Percentiles rank a stretch among this genome's conserved stretches.
Conservation (phyloP, 345 rosid genomes). For the Pistacia atlantica region DNA sequence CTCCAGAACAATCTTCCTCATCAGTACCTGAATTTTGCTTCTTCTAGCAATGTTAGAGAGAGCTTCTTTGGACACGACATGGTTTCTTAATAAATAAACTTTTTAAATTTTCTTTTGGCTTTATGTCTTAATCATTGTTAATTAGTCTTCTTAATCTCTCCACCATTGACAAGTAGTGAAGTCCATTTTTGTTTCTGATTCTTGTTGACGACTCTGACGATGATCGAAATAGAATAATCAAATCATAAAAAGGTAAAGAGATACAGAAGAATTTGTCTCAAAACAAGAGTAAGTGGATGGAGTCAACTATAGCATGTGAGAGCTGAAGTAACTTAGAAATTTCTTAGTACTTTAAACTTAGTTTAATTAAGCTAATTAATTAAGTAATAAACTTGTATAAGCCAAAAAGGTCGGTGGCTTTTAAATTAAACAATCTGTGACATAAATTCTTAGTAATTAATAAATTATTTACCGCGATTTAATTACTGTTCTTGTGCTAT, state of each 20-base stretch:
- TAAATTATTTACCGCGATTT: not conserved
- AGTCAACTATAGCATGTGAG: slow-evolving; percentile 61
- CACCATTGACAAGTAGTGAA: not conserved
- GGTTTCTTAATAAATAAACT: slow-evolving; percentile 37
- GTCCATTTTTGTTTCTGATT: not conserved
- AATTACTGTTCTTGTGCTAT: not conserved
- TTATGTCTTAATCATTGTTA: not conserved
- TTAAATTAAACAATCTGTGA: not conserved
- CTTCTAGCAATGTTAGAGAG: slow-evolving; percentile 34
- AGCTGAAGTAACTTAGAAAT: slow-evolving; percentile 25
- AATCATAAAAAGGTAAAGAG: not conserved
- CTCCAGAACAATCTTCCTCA: slow-evolving; percentile 22
- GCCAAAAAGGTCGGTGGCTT: slow-evolving; percentile 28
- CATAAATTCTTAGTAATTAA: slow-evolving; percentile 29
- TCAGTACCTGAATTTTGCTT: slow-evolving; percentile 31
- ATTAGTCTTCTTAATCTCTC: not conserved
- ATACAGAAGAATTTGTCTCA: slow-evolving; percentile 1
- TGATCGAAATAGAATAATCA: not conserved
- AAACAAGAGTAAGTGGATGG: slow-evolving; percentile 24
- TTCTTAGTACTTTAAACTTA: slow-evolving; percentile 9
- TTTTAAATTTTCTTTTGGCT: not conserved
- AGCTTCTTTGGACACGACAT: slow-evolving; percentile 50
- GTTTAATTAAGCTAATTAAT: slow-evolving; percentile 16
- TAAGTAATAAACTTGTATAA: too few species aligned
- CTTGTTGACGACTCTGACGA: not conserved